Evolutionary conservation across 352 stramenopile species (phyloP).

Genomic region (Phytopythium delawarense): DNA sequence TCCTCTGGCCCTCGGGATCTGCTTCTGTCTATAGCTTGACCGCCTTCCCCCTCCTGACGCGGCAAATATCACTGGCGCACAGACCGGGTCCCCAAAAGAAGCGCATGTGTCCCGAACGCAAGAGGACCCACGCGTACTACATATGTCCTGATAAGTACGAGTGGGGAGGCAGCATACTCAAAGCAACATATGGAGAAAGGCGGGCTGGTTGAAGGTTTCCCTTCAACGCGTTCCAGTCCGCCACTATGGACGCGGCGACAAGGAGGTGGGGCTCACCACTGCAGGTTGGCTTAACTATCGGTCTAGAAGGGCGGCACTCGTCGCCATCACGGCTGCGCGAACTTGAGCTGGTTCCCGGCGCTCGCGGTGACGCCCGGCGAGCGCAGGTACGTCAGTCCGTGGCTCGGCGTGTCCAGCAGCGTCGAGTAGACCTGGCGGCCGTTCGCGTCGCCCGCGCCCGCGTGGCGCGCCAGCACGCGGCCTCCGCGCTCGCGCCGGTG

Average conservation of each 20-base stretch:
- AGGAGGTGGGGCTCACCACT: background rate
- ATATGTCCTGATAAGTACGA: background rate
- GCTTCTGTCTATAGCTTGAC: background rate
- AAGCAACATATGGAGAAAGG: background rate
- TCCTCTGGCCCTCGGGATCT: background rate
- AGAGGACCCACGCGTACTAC: background rate
- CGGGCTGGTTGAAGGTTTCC: background rate
- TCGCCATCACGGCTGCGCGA: slow-evolving; percentile 2
- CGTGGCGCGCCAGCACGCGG: slow-evolving; percentile 20
- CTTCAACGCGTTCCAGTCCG: background rate
- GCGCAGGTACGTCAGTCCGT: slow-evolving; percentile 53
- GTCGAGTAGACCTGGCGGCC: slow-evolving; percentile 35
- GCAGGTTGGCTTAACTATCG: background rate
- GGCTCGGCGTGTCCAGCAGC: slow-evolving; percentile 38
- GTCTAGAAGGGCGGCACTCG: background rate
- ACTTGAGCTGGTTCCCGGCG: slow-evolving; percentile 11
- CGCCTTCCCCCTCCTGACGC: slow-evolving; percentile 1
- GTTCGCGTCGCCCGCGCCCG: slow-evolving; percentile 2
- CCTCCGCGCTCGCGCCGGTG: slow-evolving; percentile 33
- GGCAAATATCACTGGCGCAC: slow-evolving; percentile 3
- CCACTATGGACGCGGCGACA: too few relatives aligned
- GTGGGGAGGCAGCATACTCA: background rate
- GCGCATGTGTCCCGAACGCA: background rate
- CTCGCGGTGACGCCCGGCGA: slow-evolving; percentile 26
- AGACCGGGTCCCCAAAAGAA: slow-evolving; percentile 6